phyloP scores from a whole-genome alignment of 306 rosid species.

The Prunus mongolica region DNA sequence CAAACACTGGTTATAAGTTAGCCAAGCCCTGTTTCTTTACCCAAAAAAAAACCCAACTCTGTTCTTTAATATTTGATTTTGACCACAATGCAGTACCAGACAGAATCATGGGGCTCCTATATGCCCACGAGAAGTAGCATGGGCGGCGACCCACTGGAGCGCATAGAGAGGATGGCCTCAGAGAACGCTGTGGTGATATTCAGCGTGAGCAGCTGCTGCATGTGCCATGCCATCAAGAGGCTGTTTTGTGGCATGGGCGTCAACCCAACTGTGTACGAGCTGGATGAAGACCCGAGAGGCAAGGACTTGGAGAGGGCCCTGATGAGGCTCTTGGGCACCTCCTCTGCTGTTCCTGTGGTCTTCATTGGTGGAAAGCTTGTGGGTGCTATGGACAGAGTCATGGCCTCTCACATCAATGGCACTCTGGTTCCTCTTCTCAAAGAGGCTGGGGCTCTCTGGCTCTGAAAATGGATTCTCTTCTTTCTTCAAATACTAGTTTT shows the following conservation, averaged over 20 bases:
- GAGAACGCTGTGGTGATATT: constrained; percentile 85
- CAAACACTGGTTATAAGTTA: not conserved
- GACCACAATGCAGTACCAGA: constrained; percentile 52
- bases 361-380: constrained; percentile 83
- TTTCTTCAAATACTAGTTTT: not conserved
- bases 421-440: constrained; percentile 89
- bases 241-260: constrained; percentile 93
- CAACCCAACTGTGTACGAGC: constrained; percentile 68
- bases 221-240: constrained; percentile 90
- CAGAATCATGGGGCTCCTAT: constrained; percentile 49
- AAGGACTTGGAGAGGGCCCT: constrained; percentile 60
- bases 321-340: constrained; percentile 42
- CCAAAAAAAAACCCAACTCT: too few relatives aligned
- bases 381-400: constrained; percentile 79
- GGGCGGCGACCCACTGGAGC: constrained; percentile 42
- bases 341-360: constrained; percentile 56
- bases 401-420: constrained; percentile 87
- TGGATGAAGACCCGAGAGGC: constrained; percentile 63
- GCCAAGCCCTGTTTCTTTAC: not conserved
- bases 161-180: constrained; percentile 58
- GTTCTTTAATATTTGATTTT: too few relatives aligned
- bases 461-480: constrained; percentile 18
- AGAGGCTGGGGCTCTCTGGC: constrained; percentile 93
- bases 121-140: constrained; percentile 25
- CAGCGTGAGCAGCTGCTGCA: constrained; percentile 72